Percentiles rank a stretch among this genome's conserved stretches.
Evolutionary conservation across 2,329 filamentous ascomycete species (phyloP).

Genomic region (Colletotrichum costaricense): DNA sequence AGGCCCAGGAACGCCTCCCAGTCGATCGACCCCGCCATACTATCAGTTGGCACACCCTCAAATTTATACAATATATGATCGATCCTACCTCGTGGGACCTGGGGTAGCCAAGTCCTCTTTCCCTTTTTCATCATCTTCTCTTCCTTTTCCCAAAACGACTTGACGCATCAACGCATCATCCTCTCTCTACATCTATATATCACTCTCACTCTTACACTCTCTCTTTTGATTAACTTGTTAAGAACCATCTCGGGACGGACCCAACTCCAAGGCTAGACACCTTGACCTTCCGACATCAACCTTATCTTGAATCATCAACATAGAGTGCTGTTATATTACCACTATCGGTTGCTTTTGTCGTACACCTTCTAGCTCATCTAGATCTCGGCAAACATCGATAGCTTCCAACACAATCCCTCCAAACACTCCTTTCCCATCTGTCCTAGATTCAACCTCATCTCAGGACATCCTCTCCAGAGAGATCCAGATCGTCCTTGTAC

Average conservation of each 20-base stretch:
- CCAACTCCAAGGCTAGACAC: conserved; percentile 19
- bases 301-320: conserved; percentile 18
- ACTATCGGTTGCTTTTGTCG: background rate
- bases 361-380: background rate
- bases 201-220: background rate
- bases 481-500: conserved; percentile 12
- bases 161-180: conserved; percentile 26
- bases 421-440: conserved; percentile 6
- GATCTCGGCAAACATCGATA: background rate
- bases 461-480: conserved; percentile 21
- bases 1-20: conserved; percentile 44
- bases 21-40: conserved; percentile 54
- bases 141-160: conserved; percentile 40
- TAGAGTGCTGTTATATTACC: background rate
- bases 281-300: conserved; percentile 22
- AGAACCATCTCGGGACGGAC: conserved; percentile 12
- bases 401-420: background rate
- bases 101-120: conserved; percentile 38
- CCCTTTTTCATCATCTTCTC: conserved; percentile 39
- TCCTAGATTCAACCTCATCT: background rate
- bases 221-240: conserved; percentile 25
- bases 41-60: conserved; percentile 49
- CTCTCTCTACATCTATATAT: conserved; percentile 2
- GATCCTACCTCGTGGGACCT: conserved; percentile 41
- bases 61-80: conserved; percentile 51